Base-by-base conservation (phyloP, 352 stramenopile genomes). In the Pseudoperonospora humuli region DNA sequence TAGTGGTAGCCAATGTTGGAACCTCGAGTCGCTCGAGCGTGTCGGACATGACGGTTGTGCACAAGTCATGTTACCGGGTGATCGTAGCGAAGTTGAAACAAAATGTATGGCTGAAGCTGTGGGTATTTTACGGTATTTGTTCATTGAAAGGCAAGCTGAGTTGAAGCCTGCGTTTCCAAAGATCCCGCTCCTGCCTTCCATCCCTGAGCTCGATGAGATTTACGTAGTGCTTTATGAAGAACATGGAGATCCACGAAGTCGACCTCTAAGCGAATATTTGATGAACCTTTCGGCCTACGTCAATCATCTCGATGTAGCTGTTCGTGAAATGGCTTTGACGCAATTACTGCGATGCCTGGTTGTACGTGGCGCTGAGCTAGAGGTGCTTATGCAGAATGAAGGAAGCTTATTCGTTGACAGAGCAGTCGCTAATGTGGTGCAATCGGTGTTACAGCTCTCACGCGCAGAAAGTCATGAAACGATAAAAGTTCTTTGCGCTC, bases 251-350 rank as follows among this genome's bases (percentile, higher is more conserved):
- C 67, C 70, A 19, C 63, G 50, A 38, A 36, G 54, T 29, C 71
- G 61, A 8, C 48, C 58, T 23, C 41, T 84, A 13, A 46, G 55
- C 1, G 62, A 86, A 5, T 82, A 83, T 34, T 54, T 94, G 31
- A 34, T 60, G 28, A 69, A 78, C 18, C 49, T 86, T 26, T 54
- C 75, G 8, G 46, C 56, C 7, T 86, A 85, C 23, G 54, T 91
- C 14, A 86, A 77, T 29, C 80, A 94, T 40, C 86, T 81, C 61
- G 80, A 93, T 54, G 57, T 70, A 23, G 66, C 69, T 10, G 82
- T 94, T 33, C 77, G 82, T 33, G 78, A 92, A 55, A 65, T 91
- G 15, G 72, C 82, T 11, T 56, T 94, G 3, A 63, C 57, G 7
- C 73, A 94, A 31, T 56, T 94, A 21, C 64, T 86, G 36, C 64